These are phyloP conservation scores for Knufia fluminis DNA, from an alignment of 2,329 filamentous ascomycete species.

Conservation along the genomic window DNA sequence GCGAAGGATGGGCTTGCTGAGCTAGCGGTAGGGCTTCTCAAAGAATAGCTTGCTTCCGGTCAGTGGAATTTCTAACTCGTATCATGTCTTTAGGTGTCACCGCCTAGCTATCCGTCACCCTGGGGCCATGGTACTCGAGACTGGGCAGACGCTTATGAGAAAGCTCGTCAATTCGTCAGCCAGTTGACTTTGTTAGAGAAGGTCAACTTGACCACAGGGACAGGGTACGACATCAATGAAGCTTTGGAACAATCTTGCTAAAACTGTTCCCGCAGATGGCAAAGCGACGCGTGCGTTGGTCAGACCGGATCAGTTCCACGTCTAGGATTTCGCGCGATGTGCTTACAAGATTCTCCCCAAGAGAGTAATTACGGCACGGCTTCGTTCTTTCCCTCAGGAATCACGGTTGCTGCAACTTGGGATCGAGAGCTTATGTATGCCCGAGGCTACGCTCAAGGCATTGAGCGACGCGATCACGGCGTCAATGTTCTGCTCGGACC, in stretches of 20 bases:
- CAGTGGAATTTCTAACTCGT: too few relatives aligned
- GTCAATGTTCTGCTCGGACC: conserved; percentile 64
- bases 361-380: conserved; percentile 55
- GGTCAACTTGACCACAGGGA: conserved; percentile 88
- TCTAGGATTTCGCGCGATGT: conserved; percentile 61
- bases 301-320: conserved; percentile 47
- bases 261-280: conserved; percentile 37
- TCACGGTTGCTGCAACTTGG: conserved; percentile 76
- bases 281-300: conserved; percentile 65
- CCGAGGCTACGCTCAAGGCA: conserved; percentile 64
- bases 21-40: too few relatives aligned
- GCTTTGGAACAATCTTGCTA: neutral
- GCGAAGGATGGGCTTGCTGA: too few relatives aligned
- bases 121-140: conserved; percentile 68
- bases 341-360: conserved; percentile 75
- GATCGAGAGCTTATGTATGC: conserved; percentile 60
- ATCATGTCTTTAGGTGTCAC: too few relatives aligned
- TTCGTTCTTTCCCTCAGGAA: conserved; percentile 72
- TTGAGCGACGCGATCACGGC: conserved; percentile 65
- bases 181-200: conserved; percentile 85
- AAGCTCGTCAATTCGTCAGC: conserved; percentile 70
- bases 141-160: conserved; percentile 67
- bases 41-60: too few relatives aligned
- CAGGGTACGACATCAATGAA: conserved; percentile 36
- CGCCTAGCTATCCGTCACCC: conserved; percentile 74